Conservation (phyloP, 139 green algal species). For the Closterium sp. region DNA sequence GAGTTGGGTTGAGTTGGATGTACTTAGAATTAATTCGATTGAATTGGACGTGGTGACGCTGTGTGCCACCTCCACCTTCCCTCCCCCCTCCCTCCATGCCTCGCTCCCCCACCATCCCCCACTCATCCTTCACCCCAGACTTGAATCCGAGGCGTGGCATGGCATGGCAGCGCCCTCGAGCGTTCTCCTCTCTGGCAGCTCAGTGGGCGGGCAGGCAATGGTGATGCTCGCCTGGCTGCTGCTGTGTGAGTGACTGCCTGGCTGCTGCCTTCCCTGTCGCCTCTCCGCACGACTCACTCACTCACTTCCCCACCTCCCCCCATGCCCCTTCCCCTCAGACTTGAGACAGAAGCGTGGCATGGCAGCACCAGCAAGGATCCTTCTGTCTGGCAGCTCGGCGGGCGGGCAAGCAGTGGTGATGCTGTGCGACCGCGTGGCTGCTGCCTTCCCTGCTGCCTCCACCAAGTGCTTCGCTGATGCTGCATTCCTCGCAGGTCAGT, state of each 20-base stretch:
- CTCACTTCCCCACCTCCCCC: neutral
- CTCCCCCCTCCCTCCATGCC: neutral
- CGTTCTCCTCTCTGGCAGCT: too few species aligned
- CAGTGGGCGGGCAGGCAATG: too few species aligned
- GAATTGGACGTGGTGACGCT: too few species aligned
- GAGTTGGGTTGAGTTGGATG: too few species aligned
- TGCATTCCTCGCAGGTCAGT: neutral
- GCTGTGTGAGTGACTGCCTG: too few species aligned
- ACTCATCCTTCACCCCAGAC: neutral
- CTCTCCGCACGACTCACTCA: neutral
- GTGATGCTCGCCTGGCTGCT: too few species aligned
- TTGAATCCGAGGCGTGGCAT: too few species aligned
- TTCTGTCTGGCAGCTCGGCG: neutral
- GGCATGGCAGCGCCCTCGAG: too few species aligned
- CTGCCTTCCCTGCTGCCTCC: neutral
- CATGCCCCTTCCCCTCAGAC: neutral
- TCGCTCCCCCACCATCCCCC: too few species aligned
- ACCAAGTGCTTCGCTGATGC: neutral
- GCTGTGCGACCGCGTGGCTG: neutral
- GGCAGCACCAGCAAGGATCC: neutral
- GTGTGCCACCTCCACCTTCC: neutral
- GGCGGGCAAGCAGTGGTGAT: neutral
- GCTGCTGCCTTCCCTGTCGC: too few species aligned
- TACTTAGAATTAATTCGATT: too few species aligned
- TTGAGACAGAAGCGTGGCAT: neutral